Evolutionary conservation across 768 basidiomycete species (phyloP).

Genomic region (Butyriboletus loyo): DNA sequence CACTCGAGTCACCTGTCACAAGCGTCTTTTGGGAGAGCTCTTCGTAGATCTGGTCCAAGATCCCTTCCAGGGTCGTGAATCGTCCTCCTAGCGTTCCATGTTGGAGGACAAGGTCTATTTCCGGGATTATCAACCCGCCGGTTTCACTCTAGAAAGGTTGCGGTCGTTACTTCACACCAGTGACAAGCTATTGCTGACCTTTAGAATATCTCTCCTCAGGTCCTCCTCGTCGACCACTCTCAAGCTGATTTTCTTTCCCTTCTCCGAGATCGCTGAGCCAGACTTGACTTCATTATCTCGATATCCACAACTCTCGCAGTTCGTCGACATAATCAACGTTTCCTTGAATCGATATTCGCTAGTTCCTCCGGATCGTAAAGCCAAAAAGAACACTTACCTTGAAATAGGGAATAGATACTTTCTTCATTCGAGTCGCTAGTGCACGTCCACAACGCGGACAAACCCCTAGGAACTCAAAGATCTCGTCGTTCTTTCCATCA

Average conservation of each 20-base stretch:
- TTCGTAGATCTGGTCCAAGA: slow-evolving; percentile 91
- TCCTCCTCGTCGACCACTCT: slow-evolving; percentile 93
- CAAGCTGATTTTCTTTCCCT: slow-evolving; percentile 84
- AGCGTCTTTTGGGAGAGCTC: slow-evolving; percentile 90
- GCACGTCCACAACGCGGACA: slow-evolving; percentile 88
- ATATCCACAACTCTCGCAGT: slow-evolving; percentile 94
- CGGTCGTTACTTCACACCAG: background rate
- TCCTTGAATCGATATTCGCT: slow-evolving; percentile 50
- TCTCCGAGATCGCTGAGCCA: slow-evolving; percentile 80
- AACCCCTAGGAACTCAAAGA: slow-evolving; percentile 80
- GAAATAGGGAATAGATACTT: slow-evolving; percentile 95
- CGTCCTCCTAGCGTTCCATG: slow-evolving; percentile 95
- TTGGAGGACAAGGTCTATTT: slow-evolving; percentile 89
- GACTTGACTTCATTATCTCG: slow-evolving; percentile 98
- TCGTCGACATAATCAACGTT: slow-evolving; percentile 96
- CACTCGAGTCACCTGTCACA: slow-evolving; percentile 62
- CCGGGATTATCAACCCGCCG: slow-evolving; percentile 84
- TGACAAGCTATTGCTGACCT: slow-evolving; percentile 49
- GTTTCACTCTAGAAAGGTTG: slow-evolving; percentile 75
- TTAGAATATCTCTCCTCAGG: slow-evolving; percentile 88
- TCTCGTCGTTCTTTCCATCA: slow-evolving; percentile 70
- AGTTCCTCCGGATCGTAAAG: background rate
- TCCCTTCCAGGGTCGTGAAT: slow-evolving; percentile 96
- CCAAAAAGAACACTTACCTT: slow-evolving; percentile 49
- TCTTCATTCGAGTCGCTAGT: slow-evolving; percentile 91